Percentiles rank a stretch among this genome's conserved stretches.
Evolutionary conservation across 2,329 filamentous ascomycete genomes (phyloP).

Genomic region (Ilyonectria destructans): DNA sequence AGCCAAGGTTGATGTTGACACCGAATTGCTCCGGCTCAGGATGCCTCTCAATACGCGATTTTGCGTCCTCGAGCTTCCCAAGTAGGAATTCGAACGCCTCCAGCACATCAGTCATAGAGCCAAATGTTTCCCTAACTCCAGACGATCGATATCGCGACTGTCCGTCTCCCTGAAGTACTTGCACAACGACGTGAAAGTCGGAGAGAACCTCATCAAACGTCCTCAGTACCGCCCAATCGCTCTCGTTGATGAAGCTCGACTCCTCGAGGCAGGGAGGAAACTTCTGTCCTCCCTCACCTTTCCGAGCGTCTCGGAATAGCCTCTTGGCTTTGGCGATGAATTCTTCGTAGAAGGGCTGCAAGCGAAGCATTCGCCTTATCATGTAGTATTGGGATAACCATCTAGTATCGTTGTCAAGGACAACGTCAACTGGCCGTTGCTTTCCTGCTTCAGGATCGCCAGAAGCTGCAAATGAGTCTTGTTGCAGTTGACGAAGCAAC

Average conservation of each 20-base stretch:
- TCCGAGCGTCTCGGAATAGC: constrained; percentile 5
- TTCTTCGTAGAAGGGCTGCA: constrained; percentile 4
- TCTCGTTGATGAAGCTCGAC: constrained; percentile 12
- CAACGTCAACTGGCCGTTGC: too few species aligned
- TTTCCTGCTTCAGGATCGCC: too few species aligned
- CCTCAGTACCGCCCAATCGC: constrained; percentile 30
- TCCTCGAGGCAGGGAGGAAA: neutral
- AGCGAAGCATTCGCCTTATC: constrained; percentile 23
- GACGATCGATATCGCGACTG: constrained; percentile 29
- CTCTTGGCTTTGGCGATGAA: constrained; percentile 2
- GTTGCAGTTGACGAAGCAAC: too few species aligned
- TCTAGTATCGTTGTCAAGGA: too few species aligned
- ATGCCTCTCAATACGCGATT: constrained; percentile 9
- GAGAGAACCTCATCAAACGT: constrained; percentile 23
- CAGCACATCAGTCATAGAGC: too few species aligned
- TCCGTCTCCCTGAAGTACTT: constrained; percentile 36
- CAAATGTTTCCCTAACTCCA: neutral
- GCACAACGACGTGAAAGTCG: constrained; percentile 28
- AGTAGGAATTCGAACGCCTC: constrained; percentile 31
- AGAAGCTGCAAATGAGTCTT: too few species aligned
- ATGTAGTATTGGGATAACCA: constrained; percentile 40
- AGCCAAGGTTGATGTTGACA: constrained; percentile 27
- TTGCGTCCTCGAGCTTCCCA: constrained; percentile 14
- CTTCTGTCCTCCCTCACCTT: constrained; percentile 4
- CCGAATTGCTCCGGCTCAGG: constrained; percentile 26